Percentiles rank a stretch among this genome's conserved stretches.
Evolutionary conservation across 495 filamentous ascomycete genomes (phyloP).

Genomic region (Cercophora sp.): DNA sequence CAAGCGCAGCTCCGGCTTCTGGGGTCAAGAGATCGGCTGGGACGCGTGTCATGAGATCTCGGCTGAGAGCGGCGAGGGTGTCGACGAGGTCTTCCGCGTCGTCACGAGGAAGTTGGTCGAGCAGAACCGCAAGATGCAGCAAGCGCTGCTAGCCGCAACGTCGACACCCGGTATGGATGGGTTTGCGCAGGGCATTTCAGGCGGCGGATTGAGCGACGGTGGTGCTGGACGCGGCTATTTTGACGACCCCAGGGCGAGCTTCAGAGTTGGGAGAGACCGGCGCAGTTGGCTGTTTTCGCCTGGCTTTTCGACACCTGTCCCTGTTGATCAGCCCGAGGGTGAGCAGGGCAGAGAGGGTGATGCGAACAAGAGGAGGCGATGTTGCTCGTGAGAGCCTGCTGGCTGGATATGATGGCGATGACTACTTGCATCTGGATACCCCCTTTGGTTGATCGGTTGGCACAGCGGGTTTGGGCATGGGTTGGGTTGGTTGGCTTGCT

Average conservation of each 20-base stretch:
- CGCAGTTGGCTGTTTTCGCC: slow-evolving; percentile 57
- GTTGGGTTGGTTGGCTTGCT: too few species aligned
- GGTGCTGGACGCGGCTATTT: slow-evolving; percentile 40
- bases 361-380: slow-evolving; percentile 36
- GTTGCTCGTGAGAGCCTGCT: too few species aligned
- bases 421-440: too few species aligned
- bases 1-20: slow-evolving; percentile 80
- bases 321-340: slow-evolving; percentile 34
- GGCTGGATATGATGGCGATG: too few species aligned
- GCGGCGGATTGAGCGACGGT: slow-evolving; percentile 13
- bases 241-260: slow-evolving; percentile 51
- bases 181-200: neutral
- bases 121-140: slow-evolving; percentile 69
- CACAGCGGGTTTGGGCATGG: too few species aligned
- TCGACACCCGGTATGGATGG: slow-evolving; percentile 28
- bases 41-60: slow-evolving; percentile 96
- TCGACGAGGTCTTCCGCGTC: slow-evolving; percentile 95
- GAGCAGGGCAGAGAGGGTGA: slow-evolving; percentile 23
- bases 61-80: slow-evolving; percentile 89
- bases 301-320: slow-evolving; percentile 50
- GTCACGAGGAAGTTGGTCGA: slow-evolving; percentile 93
- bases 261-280: slow-evolving; percentile 59
- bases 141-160: slow-evolving; percentile 47
- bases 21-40: slow-evolving; percentile 90
- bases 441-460: too few species aligned